These are phyloP conservation scores for Acanthamoeba quina DNA, from an alignment of 208 protist genomes.

Conservation along the genomic window DNA sequence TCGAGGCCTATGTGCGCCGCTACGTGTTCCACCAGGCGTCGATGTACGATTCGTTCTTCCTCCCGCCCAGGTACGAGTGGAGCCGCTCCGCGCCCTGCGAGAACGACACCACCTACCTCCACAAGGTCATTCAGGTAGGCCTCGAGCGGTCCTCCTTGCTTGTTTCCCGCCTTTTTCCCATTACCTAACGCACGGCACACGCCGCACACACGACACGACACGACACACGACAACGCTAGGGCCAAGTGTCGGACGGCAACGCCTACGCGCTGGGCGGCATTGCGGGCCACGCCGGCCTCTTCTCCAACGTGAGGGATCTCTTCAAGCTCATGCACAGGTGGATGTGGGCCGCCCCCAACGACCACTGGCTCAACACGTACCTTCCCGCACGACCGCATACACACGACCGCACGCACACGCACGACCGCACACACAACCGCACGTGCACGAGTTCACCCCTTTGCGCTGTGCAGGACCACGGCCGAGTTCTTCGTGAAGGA, in stretches of 20 bases:
- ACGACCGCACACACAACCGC: neutral
- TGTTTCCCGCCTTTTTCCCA: neutral
- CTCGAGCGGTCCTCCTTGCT: neutral
- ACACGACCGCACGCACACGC: neutral
- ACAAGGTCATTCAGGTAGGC: conserved; percentile 81
- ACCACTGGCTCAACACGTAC: conserved; percentile 17
- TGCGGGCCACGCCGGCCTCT: conserved; percentile 87
- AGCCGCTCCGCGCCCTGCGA: conserved; percentile 76
- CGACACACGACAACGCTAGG: neutral
- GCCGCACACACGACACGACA: neutral
- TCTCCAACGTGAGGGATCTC: conserved; percentile 80
- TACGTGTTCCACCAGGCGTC: conserved; percentile 79
- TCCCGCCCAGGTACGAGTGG: conserved; percentile 58
- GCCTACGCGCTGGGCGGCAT: conserved; percentile 88
- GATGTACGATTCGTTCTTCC: conserved; percentile 75
- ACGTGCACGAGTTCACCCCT: neutral
- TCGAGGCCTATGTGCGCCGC: conserved; percentile 85
- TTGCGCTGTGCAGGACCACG: conserved; percentile 75
- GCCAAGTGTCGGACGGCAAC: conserved; percentile 87
- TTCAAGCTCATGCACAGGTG: conserved; percentile 72
- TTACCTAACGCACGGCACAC: neutral
- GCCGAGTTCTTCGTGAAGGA: conserved; percentile 77
- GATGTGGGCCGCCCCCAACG: conserved; percentile 76
- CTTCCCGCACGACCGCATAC: neutral
- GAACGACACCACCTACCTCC: conserved; percentile 85